Evolutionary conservation across 805 yeast genomes (phyloP), one percentile per base, ranked within the genome.

Genomic region (Jamesozyma rosinii): DNA sequence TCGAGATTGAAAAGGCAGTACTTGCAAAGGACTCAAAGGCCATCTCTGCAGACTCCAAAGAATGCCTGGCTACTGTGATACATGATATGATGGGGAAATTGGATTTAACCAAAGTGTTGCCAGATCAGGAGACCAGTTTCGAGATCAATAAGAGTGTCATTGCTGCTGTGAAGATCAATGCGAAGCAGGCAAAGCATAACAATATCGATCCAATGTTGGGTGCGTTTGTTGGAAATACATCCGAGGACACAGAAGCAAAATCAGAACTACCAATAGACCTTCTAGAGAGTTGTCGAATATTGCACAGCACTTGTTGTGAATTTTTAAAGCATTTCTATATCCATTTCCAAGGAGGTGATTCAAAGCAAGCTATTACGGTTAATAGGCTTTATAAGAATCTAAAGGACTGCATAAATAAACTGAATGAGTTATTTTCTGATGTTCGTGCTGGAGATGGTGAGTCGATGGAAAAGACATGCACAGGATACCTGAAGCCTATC

Each of bases 311-410:
- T 0, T 77, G 89, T 2, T 71, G 80, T 31, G 94, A 83, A 58
- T 84, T 83, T 56, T 61, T 84, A 34, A 74, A 77, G 44, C 94
- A 83, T 58, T 84, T 83, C 58, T 84, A 89, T 83, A 57, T 71
- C 1, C 80, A 77, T 55, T 75, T 75, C 51, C 74, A 72, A 46
- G 69, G 74, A 40, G 70, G 74, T 34, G 70, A 68, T 43, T 63
- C 71, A 1, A 59, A 71, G 33, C 72, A 72, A 40, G 75, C 74
- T 0, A 45, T 48, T 1, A 53, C 64, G 8, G 58, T 78, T 27
- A 67, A 70, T 41, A 72, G 68, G 39, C 63, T 79, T 22, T 76
- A 70, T 43, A 63, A 61, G 24, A 71, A 77, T 42, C 52, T 80
- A 18, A 60, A 65, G 26, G 76, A 65, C 35, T 74, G 80, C 41